A percentile compares a stretch with the other conserved stretches of the same genome.
phyloP scores from a whole-genome alignment of 2,329 filamentous ascomycete species.

The Diplodia sapinea region DNA sequence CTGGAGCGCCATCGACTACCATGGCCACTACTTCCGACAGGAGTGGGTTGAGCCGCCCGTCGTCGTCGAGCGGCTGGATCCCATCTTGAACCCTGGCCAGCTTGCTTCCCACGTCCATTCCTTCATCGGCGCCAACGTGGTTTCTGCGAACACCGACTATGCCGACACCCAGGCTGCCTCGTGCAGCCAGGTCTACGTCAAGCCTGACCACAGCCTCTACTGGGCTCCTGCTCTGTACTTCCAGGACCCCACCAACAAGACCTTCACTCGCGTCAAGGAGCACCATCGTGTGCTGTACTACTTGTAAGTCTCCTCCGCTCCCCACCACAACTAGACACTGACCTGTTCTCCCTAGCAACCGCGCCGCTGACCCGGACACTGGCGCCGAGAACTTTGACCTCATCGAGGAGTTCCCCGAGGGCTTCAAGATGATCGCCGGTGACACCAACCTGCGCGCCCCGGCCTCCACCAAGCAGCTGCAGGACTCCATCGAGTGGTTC shows the following conservation, averaged over 20 bases:
- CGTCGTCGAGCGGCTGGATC: slow-evolving; percentile 47
- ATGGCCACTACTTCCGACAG: slow-evolving; percentile 48
- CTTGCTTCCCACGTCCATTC: slow-evolving; percentile 46
- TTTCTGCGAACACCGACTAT: slow-evolving; percentile 40
- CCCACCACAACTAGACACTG: neutral
- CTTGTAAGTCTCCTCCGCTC: slow-evolving; percentile 24
- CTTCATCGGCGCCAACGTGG: slow-evolving; percentile 47
- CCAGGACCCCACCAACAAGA: slow-evolving; percentile 46
- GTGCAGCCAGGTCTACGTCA: slow-evolving; percentile 47
- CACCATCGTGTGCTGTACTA: slow-evolving; percentile 47
- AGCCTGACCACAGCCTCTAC: slow-evolving; percentile 47
- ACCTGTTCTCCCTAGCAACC: slow-evolving; percentile 16
- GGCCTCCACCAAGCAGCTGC: slow-evolving; percentile 36
- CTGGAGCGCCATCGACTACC: slow-evolving; percentile 43
- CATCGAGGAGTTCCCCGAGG: slow-evolving; percentile 45
- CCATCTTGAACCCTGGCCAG: slow-evolving; percentile 43
- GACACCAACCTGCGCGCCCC: slow-evolving; percentile 41
- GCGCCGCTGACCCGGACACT: slow-evolving; percentile 38
- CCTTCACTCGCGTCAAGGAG: slow-evolving; percentile 46
- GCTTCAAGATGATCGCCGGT: slow-evolving; percentile 48
- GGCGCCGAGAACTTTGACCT: slow-evolving; percentile 40
- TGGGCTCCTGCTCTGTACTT: slow-evolving; percentile 48
- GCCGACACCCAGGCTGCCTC: slow-evolving; percentile 40
- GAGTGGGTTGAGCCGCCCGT: slow-evolving; percentile 44
- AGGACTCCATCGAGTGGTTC: slow-evolving; percentile 37